Base-by-base conservation (phyloP, 31 red algal species). In the Odonthalia washingtoniensis region DNA sequence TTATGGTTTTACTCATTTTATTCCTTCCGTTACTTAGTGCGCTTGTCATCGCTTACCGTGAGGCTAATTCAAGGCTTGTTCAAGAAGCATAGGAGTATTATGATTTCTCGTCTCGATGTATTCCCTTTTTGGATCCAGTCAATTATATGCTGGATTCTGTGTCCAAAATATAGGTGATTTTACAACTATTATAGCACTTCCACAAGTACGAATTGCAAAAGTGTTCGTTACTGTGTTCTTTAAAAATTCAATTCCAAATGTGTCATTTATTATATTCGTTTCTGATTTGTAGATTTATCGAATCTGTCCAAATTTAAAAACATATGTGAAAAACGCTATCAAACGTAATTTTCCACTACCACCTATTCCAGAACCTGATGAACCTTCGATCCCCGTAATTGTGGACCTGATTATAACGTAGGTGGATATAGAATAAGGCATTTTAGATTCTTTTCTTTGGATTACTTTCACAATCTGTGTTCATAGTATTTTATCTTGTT, bases 371-470 rank as follows among this genome's bases (percentile, higher is more conserved):
- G 73, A 90, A 65, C 80, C 86, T 1, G 93, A 95, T 76, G 83
- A 61, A 68, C 86, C 0, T 95, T 95, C 77, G 88, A 95, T 31
- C 93, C 87, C 5, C 35, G 66, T 5, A 90, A 95, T 66, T 46
- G 93, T 5, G 93, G 93, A 5, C 93, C 90, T 74, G 87, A 90
- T 42, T 57, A 76, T 30, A 95, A 95, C 61, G 66, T 85, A 16
- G 93, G 93, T 16, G 87, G 87, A 18, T 95, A 95, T 62, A 81
- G 93, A 5, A 82, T 87, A n/a, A n/a, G n/a, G n/a, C n/a, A n/a
- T n/a, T n/a, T n/a, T n/a, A n/a, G n/a, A n/a, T n/a, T n/a, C n/a
- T 95, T 90, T 90, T 95, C 83, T 95, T 90, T 60, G 64, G 88
- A 24, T 46, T 90, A n/a, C 44, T 95, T 9, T 90, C 87, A 27